Evolutionary conservation across 2,329 filamentous ascomycete species (phyloP).

Genomic region (Ophioceras dolichostomum): DNA sequence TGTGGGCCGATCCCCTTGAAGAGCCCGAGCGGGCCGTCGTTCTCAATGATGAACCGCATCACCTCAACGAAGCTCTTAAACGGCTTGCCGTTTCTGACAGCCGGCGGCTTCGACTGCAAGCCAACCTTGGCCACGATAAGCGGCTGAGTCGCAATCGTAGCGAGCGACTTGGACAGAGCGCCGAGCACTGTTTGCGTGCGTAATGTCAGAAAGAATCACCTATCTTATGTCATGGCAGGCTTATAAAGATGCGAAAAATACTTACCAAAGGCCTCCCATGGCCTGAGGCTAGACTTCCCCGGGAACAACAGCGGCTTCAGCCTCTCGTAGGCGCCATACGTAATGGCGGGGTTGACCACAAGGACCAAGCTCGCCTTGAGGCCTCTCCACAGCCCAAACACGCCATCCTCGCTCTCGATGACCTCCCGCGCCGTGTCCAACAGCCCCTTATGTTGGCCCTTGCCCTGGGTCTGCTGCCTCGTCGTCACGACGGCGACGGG

Average conservation of each 20-base stretch:
- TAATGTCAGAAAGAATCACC: background rate
- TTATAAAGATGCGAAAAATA: no score
- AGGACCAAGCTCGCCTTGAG: conserved; percentile 92
- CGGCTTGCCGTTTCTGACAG: conserved; percentile 71
- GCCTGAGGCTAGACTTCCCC: conserved; percentile 59
- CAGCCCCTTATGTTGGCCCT: conserved; percentile 73
- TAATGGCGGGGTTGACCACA: conserved; percentile 93
- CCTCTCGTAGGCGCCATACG: conserved; percentile 92
- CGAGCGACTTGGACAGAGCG: conserved; percentile 82
- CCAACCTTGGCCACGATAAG: conserved; percentile 97
- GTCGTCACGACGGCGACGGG: conserved; percentile 93
- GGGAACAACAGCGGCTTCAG: conserved; percentile 69
- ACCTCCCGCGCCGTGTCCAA: conserved; percentile 83
- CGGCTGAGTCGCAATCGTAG: conserved; percentile 86
- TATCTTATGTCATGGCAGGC: background rate
- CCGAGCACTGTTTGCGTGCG: conserved; percentile 56
- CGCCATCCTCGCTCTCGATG: conserved; percentile 79
- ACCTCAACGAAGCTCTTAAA: conserved; percentile 93
- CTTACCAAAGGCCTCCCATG: conserved; percentile 87
- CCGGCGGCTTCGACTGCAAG: conserved; percentile 83
- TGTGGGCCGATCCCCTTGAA: conserved; percentile 97
- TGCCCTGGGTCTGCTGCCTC: conserved; percentile 84
- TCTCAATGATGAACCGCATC: conserved; percentile 83
- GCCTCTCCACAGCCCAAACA: conserved; percentile 83
- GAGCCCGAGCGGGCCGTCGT: conserved; percentile 71